Evolutionary conservation across 2,329 filamentous ascomycete species (phyloP).

Genomic region (Ceratocystis huliohia): DNA sequence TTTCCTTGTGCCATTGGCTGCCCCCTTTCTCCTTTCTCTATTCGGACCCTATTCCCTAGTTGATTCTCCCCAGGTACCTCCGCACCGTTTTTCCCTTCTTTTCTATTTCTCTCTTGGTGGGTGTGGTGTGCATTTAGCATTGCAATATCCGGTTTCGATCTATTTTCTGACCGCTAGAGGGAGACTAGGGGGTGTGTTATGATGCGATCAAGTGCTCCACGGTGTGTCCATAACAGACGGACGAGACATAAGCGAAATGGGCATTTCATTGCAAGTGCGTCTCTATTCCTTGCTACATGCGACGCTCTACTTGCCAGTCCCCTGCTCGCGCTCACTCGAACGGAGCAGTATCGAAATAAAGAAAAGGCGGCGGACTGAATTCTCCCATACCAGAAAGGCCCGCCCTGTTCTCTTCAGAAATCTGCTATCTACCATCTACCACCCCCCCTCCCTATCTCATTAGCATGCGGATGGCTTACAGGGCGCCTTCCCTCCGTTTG

Average conservation of each 20-base stretch:
- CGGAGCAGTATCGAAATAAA: background rate
- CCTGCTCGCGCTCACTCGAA: background rate
- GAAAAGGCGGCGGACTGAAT: background rate
- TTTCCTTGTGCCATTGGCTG: background rate
- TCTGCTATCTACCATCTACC: too few relatives aligned
- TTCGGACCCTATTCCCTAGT: constrained; percentile 2
- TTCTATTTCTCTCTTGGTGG: background rate
- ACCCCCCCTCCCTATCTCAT: too few relatives aligned
- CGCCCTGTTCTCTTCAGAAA: background rate
- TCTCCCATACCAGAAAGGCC: background rate
- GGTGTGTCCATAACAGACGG: background rate
- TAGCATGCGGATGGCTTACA: background rate
- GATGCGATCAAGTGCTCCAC: background rate
- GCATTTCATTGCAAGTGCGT: constrained; percentile 5
- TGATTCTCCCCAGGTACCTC: background rate
- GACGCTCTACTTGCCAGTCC: background rate
- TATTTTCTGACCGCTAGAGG: background rate
- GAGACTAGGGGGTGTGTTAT: background rate
- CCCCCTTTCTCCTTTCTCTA: constrained; percentile 3
- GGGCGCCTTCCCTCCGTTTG: background rate
- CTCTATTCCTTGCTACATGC: background rate
- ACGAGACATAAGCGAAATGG: constrained; percentile 8
- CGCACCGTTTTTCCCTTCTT: background rate
- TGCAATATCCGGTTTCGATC: background rate
- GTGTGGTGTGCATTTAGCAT: background rate